phyloP scores from a whole-genome alignment of 371 early-diverging fungal genomes.

The Mortierella polycephala region DNA sequence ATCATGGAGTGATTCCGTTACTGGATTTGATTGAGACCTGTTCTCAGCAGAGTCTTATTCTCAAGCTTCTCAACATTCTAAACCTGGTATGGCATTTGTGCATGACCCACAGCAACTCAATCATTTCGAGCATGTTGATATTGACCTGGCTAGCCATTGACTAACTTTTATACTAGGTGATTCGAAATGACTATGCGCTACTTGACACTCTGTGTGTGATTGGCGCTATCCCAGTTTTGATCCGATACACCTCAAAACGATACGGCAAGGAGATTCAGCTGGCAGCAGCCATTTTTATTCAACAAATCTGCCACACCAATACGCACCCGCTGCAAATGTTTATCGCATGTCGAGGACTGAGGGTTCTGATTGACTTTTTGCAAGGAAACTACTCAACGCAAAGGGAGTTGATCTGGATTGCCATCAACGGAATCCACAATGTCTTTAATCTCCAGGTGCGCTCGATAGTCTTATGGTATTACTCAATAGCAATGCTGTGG shows the following conservation, averaged over 20 bases:
- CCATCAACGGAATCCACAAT: conserved; percentile 62
- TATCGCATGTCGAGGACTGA: conserved; percentile 65
- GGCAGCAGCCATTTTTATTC: conserved; percentile 62
- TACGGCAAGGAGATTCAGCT: conserved; percentile 52
- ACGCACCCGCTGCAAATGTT: conserved; percentile 64
- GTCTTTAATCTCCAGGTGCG: conserved; percentile 65
- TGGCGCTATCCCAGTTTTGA: conserved; percentile 65
- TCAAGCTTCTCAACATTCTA: conserved; percentile 56
- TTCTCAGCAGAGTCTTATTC: conserved; percentile 35
- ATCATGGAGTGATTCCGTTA: conserved; percentile 64
- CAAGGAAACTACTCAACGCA: conserved; percentile 58
- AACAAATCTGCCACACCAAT: conserved; percentile 58
- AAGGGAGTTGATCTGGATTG: conserved; percentile 61
- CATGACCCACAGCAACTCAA: too few species aligned
- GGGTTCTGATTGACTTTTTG: conserved; percentile 60
- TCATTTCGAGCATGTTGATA: too few species aligned
- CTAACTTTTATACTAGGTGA: conserved; percentile 25
- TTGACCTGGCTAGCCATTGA: background rate
- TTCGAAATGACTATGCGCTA: conserved; percentile 54
- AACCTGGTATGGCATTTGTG: conserved; percentile 48
- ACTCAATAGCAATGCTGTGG: too few species aligned
- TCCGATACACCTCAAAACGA: conserved; percentile 54
- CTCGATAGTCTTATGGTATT: background rate
- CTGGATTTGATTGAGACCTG: conserved; percentile 61
- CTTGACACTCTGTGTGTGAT: conserved; percentile 64